Evolutionary conservation across 805 yeast genomes (phyloP).

Genomic region (Trichomonascus vanleenenianus): DNA sequence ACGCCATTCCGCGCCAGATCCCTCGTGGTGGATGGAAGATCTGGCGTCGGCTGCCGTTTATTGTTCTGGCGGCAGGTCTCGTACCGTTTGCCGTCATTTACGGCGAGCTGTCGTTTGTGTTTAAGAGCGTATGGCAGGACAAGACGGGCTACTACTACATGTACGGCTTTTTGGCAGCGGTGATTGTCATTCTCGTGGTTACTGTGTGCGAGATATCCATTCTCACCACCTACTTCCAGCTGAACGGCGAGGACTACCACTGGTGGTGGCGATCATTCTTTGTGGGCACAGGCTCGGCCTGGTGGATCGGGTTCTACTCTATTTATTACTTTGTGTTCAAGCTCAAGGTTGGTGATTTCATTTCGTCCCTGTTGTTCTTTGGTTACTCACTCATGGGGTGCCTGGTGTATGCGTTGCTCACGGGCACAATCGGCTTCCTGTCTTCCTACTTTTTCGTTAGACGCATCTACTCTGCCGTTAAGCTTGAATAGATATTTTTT

Average conservation of each 20-base stretch:
- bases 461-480: constrained; percentile 50
- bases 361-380: constrained; percentile 60
- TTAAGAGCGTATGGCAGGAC: constrained; percentile 73
- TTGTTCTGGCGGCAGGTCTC: constrained; percentile 38
- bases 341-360: constrained; percentile 56
- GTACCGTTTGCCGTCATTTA: constrained; percentile 77
- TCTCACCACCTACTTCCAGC: constrained; percentile 56
- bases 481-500: constrained; percentile 47
- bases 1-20: constrained; percentile 29
- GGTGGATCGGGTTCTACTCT: constrained; percentile 62
- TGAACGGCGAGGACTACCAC: constrained; percentile 45
- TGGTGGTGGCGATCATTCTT: constrained; percentile 85
- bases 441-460: constrained; percentile 61
- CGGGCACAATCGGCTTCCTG: constrained; percentile 68
- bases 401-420: constrained; percentile 53
- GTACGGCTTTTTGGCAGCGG: constrained; percentile 68
- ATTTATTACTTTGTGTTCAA: constrained; percentile 54
- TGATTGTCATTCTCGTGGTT: constrained; percentile 49
- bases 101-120: constrained; percentile 65
- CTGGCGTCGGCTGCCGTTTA: constrained; percentile 4
- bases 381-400: constrained; percentile 64
- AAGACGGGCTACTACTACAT: constrained; percentile 70
- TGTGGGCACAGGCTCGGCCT: constrained; percentile 62
- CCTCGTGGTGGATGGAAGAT: constrained; percentile 18
- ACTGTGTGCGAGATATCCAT: constrained; percentile 67